These are phyloP conservation scores for Trichoderma breve DNA, from an alignment of 2,329 filamentous ascomycete species.

Conservation along the genomic window DNA sequence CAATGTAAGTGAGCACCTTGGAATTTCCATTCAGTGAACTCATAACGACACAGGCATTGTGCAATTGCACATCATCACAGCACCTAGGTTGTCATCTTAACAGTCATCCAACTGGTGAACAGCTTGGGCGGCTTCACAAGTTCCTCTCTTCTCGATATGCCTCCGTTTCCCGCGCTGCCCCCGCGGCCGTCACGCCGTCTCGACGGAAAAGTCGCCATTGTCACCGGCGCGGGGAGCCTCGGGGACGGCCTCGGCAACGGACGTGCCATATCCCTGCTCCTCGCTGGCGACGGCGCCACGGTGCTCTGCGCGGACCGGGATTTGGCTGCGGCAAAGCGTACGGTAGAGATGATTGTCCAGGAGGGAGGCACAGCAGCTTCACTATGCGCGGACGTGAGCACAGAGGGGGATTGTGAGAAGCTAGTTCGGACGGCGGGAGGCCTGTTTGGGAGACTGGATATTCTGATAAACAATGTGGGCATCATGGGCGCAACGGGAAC, in stretches of 20 bases:
- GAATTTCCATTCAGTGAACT: background rate
- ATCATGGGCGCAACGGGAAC: slow-evolving; percentile 58
- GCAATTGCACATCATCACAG: background rate
- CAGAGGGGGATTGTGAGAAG: slow-evolving; percentile 48
- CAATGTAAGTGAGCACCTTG: background rate
- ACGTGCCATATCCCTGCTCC: slow-evolving; percentile 55
- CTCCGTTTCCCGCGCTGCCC: slow-evolving; percentile 6
- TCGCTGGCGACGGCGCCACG: slow-evolving; percentile 56
- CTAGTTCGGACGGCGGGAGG: slow-evolving; percentile 42
- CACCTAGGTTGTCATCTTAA: background rate
- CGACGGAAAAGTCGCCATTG: slow-evolving; percentile 28
- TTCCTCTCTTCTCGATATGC: background rate
- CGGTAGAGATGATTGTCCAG: slow-evolving; percentile 50
- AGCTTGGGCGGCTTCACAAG: background rate
- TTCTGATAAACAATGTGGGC: slow-evolving; percentile 65
- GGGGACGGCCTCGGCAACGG: slow-evolving; percentile 61
- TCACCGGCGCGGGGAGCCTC: slow-evolving; percentile 36
- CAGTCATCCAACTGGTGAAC: background rate
- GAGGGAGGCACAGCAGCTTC: slow-evolving; percentile 44
- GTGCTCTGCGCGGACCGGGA: slow-evolving; percentile 60
- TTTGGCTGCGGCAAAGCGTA: slow-evolving; percentile 48
- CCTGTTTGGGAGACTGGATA: slow-evolving; percentile 57
- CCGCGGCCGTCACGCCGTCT: slow-evolving; percentile 29
- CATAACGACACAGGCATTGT: background rate
- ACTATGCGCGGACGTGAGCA: slow-evolving; percentile 54